Base-by-base conservation (phyloP, 768 basidiomycete genomes). In the Pleurotus tuoliensis region DNA sequence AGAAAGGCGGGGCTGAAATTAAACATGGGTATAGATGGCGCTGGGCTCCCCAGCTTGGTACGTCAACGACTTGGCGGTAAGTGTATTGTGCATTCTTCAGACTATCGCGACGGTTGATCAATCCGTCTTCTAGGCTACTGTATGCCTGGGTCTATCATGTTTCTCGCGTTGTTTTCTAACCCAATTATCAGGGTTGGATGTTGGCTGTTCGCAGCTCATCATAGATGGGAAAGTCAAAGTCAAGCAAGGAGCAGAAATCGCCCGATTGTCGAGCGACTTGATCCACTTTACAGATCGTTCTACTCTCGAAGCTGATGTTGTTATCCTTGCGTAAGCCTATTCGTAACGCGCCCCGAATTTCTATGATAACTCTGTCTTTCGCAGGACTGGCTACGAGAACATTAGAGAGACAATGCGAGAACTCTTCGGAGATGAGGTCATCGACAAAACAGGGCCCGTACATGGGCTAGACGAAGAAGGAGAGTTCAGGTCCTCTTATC, bases 151-250 rank as follows among this genome's bases (percentile, higher is more conserved):
- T 13, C 43, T 22, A 11, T 20, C 34, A 15, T n/a, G 18, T 22
- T n/a, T 16, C 15, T 56, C 7, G 11, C 7, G 40, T 30, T n/a
- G 44, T 24, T 47, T 18, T 15, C 41, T 34, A n/a, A 41, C 13
- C 8, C 34, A 8, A 11, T 18, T 13, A 44, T 3, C 44, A 71
- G 71, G 69, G 68, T 39, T 73, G 18, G 80, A 81, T 58, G 74
- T 76, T 48, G 83, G 81, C 24, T 77, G 77, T 41, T 75, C 77
- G 30, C 73, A 82, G 62, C 69, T 79, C 56, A 79, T 85, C 59
- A 73, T 73, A 30, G 70, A 77, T 43, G 82, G 82, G 5, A 76
- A 82, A 62, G 79, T 85, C 67, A 80, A 81, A 61, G 66, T 86
- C 58, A 85, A 83, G 70, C 79, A 78, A 61, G 82, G 81, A 37